Evolutionary conservation across 2,329 filamentous ascomycete genomes (phyloP).

Genomic region (Sphaerulina musiva): DNA sequence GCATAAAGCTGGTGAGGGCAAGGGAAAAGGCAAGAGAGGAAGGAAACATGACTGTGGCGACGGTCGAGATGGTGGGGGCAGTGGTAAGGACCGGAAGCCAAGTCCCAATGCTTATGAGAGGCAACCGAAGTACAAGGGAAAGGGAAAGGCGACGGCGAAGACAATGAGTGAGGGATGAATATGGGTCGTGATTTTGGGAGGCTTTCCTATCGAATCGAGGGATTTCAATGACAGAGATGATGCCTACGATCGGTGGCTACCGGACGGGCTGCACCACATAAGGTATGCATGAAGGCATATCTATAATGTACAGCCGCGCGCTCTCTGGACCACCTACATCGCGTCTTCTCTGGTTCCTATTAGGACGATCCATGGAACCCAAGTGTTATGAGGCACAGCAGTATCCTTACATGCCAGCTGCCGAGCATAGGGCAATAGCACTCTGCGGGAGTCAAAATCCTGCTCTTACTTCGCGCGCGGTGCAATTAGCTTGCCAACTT

Average conservation of each 20-base stretch:
- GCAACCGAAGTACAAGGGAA: constrained; percentile 50
- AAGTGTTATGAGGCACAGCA: no score
- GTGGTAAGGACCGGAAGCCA: constrained; percentile 46
- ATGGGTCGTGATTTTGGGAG: constrained; percentile 1
- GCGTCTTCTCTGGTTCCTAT: no score
- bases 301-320: background rate
- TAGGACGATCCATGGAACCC: no score
- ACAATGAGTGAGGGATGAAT: constrained; percentile 26
- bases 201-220: background rate
- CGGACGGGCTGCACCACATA: background rate
- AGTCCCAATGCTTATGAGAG: constrained; percentile 81
- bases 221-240: background rate
- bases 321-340: no score
- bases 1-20: constrained; percentile 38
- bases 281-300: background rate
- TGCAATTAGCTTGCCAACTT: no score
- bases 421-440: no score
- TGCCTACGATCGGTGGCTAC: background rate
- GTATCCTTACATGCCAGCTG: no score
- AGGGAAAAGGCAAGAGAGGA: constrained; percentile 45
- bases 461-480: no score
- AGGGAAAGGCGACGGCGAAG: constrained; percentile 18
- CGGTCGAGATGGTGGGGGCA: constrained; percentile 35
- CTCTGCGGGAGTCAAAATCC: no score
- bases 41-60: constrained; percentile 61